Evolutionary conservation across 768 basidiomycete genomes (phyloP).

Genomic region (Amanita muscaria): DNA sequence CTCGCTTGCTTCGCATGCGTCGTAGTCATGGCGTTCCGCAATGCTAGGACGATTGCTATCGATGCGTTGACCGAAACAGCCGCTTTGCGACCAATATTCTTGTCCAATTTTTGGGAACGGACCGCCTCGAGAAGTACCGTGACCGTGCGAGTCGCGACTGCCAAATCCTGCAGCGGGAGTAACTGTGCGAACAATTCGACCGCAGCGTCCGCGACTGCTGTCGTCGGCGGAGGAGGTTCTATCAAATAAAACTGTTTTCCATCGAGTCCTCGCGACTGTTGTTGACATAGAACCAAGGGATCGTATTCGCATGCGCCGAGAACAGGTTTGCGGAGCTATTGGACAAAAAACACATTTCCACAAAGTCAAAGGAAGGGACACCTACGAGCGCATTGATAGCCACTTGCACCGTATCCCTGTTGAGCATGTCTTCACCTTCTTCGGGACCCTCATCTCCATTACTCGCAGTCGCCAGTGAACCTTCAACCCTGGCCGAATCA

Average conservation of each 20-base stretch:
- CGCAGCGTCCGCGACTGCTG: constrained; percentile 80
- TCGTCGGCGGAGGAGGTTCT: constrained; percentile 68
- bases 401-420: constrained; percentile 74
- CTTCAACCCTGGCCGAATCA: constrained; percentile 29
- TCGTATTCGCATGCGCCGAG: constrained; percentile 85
- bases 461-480: constrained; percentile 38
- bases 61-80: constrained; percentile 78
- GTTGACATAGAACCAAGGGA: constrained; percentile 58
- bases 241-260: constrained; percentile 26
- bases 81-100: constrained; percentile 77
- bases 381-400: constrained; percentile 71
- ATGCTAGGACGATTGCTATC: constrained; percentile 61
- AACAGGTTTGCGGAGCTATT: constrained; percentile 71
- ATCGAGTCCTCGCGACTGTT: constrained; percentile 33
- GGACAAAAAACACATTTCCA: no score
- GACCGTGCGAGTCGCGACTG: constrained; percentile 45
- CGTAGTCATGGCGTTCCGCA: constrained; percentile 46
- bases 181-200: constrained; percentile 80
- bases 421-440: constrained; percentile 39
- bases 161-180: constrained; percentile 67
- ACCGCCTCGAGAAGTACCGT: constrained; percentile 54
- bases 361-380: background rate
- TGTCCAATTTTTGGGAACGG: constrained; percentile 73
- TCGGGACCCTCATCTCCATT: constrained; percentile 24
- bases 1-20: constrained; percentile 47